These are phyloP conservation scores for Crithidia fasciculata DNA, from an alignment of 208 protist species.

Conservation along the genomic window DNA sequence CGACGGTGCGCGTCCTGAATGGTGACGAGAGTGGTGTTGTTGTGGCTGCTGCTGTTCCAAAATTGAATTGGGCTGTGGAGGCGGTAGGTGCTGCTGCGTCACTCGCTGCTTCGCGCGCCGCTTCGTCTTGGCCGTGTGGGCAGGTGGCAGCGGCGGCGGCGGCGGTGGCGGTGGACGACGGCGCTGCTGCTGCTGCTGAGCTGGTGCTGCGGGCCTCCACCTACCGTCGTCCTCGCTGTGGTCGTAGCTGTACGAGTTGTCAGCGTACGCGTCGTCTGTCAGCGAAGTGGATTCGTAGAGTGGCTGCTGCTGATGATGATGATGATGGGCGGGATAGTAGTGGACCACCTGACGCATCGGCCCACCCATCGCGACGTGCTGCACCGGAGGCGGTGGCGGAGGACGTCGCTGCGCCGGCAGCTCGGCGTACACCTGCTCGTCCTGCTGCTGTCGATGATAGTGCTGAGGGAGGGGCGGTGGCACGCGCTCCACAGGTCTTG, in stretches of 20 bases:
- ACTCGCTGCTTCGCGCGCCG: neutral
- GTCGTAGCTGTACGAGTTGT: constrained; percentile 3
- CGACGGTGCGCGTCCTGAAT: neutral
- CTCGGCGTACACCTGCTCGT: too few species aligned
- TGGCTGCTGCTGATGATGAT: neutral
- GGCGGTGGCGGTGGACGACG: neutral
- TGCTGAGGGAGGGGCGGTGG: too few species aligned
- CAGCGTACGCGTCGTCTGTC: neutral
- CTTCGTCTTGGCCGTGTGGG: neutral
- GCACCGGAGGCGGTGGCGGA: too few species aligned
- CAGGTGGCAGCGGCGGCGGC: neutral
- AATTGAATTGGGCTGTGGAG: neutral
- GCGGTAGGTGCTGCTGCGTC: neutral
- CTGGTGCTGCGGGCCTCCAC: too few species aligned
- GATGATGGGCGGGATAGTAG: constrained; percentile 8
- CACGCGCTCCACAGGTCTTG: too few species aligned
- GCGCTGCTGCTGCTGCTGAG: neutral
- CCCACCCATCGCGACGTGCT: neutral
- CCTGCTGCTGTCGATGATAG: too few species aligned
- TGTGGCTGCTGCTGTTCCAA: neutral
- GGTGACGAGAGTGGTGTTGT: neutral
- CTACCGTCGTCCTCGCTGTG: neutral
- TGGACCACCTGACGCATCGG: constrained; percentile 12
- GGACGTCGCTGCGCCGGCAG: too few species aligned
- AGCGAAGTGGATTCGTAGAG: neutral